These are phyloP conservation scores for Pestalotiopsis sp. DNA, from an alignment of 2,329 filamentous ascomycete genomes.

Conservation along the genomic window DNA sequence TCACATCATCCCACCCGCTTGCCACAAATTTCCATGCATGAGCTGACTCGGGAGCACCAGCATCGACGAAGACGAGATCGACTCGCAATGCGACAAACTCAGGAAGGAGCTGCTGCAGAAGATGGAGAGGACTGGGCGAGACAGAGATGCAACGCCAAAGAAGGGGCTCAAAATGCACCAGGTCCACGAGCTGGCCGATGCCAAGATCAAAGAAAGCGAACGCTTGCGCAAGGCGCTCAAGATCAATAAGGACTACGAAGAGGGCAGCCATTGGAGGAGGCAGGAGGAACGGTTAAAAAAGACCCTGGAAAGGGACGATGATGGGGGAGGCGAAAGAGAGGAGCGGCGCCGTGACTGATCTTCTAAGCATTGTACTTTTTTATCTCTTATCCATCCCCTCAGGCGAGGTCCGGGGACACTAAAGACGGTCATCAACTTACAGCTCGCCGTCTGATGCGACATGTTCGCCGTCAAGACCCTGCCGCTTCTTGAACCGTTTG, in stretches of 20 bases:
- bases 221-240: constrained; percentile 82
- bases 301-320: constrained; percentile 40
- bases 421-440: neutral
- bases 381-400: neutral
- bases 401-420: no score
- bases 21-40: neutral
- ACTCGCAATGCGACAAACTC: constrained; percentile 69
- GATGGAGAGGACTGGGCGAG: constrained; percentile 45
- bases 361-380: neutral
- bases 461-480: neutral
- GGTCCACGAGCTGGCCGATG: constrained; percentile 93
- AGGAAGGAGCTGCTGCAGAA: constrained; percentile 64
- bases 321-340: neutral
- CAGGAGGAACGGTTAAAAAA: constrained; percentile 70
- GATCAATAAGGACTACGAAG: constrained; percentile 82
- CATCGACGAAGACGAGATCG: constrained; percentile 88
- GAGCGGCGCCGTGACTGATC: neutral
- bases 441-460: neutral
- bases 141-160: constrained; percentile 37
- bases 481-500: neutral
- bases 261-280: constrained; percentile 82
- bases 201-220: constrained; percentile 96
- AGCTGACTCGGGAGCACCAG: constrained; percentile 40
- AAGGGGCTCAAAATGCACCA: constrained; percentile 84
- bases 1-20: neutral